These are phyloP conservation scores for Garcia nutans DNA, from an alignment of 345 rosid species.

Conservation along the genomic window DNA sequence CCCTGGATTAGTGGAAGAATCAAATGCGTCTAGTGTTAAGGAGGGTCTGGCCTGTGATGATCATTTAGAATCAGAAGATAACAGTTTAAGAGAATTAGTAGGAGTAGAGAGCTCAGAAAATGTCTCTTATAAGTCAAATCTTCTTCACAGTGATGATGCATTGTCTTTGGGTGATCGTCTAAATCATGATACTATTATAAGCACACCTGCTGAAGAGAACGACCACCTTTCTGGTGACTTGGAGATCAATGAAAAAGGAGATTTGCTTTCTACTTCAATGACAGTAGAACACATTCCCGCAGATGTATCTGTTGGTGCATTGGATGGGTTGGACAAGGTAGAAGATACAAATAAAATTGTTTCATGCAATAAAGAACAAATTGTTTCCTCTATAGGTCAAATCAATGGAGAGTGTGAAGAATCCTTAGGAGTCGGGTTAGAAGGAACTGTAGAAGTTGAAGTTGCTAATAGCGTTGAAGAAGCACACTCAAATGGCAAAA, in stretches of 20 bases:
- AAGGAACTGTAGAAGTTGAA: constrained; percentile 35
- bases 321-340: constrained; percentile 36
- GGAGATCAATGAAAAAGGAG: constrained; percentile 33
- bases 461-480: constrained; percentile 24
- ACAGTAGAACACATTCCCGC: constrained; percentile 32
- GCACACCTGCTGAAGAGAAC: constrained; percentile 36
- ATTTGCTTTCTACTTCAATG: constrained; percentile 24
- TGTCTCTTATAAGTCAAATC: constrained; percentile 32
- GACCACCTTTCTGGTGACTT: constrained; percentile 26
- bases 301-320: constrained; percentile 30
- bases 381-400: constrained; percentile 22
- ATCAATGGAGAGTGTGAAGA: constrained; percentile 22
- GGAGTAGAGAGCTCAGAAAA: constrained; percentile 35
- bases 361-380: constrained; percentile 12
- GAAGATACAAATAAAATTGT: constrained; percentile 34
- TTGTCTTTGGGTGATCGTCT: constrained; percentile 32
- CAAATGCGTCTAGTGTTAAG: constrained; percentile 61
- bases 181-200: constrained; percentile 24
- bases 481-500: constrained; percentile 19
- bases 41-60: constrained; percentile 63
- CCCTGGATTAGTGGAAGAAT: constrained; percentile 81
- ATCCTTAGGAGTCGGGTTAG: constrained; percentile 5
- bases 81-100: constrained; percentile 32
- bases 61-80: constrained; percentile 63
- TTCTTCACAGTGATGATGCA: constrained; percentile 26